phyloP scores from a whole-genome alignment of 768 basidiomycete species.

The Termitomyces sp. region DNA sequence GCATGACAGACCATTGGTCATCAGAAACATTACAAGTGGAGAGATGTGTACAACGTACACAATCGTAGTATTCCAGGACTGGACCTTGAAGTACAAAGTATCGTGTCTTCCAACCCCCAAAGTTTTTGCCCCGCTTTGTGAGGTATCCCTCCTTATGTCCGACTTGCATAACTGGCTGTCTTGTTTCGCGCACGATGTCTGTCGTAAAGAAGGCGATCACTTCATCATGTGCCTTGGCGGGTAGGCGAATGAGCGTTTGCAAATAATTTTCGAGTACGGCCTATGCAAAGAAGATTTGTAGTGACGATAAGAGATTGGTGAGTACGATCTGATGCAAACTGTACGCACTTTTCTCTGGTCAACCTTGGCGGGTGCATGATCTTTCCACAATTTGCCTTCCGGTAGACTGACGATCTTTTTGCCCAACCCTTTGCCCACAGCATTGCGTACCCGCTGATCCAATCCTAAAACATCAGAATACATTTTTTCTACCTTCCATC shows the following conservation, averaged over 20 bases:
- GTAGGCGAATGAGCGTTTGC: slow-evolving; percentile 75
- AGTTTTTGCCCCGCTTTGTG: slow-evolving; percentile 95
- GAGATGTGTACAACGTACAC: slow-evolving; percentile 52
- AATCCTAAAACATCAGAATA: slow-evolving; percentile 90
- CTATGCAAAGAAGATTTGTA: slow-evolving; percentile 29
- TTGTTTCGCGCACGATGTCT: slow-evolving; percentile 76
- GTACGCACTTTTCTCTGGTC: slow-evolving; percentile 88
- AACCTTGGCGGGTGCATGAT: slow-evolving; percentile 94
- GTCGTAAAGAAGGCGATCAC: slow-evolving; percentile 91
- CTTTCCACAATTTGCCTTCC: slow-evolving; percentile 93
- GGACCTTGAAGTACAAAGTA: slow-evolving; percentile 94
- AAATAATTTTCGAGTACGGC: slow-evolving; percentile 82
- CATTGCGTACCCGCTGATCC: slow-evolving; percentile 72
- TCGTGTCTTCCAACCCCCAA: slow-evolving; percentile 96
- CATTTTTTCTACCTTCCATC: slow-evolving; percentile 88
- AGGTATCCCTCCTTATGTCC: slow-evolving; percentile 94
- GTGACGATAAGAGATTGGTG: neutral
- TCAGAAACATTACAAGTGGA: slow-evolving; percentile 7
- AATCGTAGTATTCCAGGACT: slow-evolving; percentile 91
- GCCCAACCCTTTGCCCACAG: slow-evolving; percentile 61
- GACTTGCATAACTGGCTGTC: slow-evolving; percentile 71
- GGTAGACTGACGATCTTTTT: slow-evolving; percentile 83
- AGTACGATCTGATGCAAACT: neutral
- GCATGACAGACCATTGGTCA: slow-evolving; percentile 24
- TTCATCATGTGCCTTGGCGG: slow-evolving; percentile 85